Base-by-base conservation (phyloP, 805 yeast species). In the Metschnikowia proteae region DNA sequence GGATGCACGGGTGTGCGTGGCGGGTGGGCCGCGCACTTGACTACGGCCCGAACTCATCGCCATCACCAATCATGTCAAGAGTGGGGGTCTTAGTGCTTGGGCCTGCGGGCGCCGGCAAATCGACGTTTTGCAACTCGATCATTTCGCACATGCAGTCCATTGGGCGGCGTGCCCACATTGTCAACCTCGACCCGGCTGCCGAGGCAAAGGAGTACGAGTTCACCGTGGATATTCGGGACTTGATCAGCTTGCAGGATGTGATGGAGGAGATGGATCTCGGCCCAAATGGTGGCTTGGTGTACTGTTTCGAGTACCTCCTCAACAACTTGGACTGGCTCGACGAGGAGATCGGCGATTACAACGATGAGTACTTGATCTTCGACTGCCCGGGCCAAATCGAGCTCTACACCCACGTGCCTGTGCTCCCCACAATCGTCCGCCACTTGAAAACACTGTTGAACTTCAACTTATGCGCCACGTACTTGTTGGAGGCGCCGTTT, bases 351-450 rank as follows among this genome's bases (percentile, higher is more conserved):
- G 99, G 99, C 13, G 98, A 94, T 54, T 94, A 75, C 63, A 91
- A 87, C 58, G 98, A 94, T 62, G 99, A 94, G 60, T 92, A 88
- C 60, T 73, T 92, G 56, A 89, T 92, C 28, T 90, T 92, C 65
- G 98, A 92, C 64, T 91, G 97, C 67, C 98, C 98, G 0, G 98
- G 98, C 0, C 98, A 92, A 64, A 91, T 92, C 52, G 99, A 92
- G 66, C 74, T 92, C 23, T 92, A 92, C 62, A 89, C 96, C 5
- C 99, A 94, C 67, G 81, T 92, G 31, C 98, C 98, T 0, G 92
- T 90, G 6, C 74, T 94, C 45, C 99, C 99, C 1, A 79, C 89
- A 3, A 82, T 94, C 5, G 94, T 89, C 6, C 84, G 83, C 55
- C 98, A 94, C 68, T 74, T 94, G 55, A 86, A 84, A 59, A 81